A percentile compares a stretch with the other conserved stretches of the same genome.
Evolutionary conservation across 768 basidiomycete species (phyloP).

Genomic region (Nidularia sp.): DNA sequence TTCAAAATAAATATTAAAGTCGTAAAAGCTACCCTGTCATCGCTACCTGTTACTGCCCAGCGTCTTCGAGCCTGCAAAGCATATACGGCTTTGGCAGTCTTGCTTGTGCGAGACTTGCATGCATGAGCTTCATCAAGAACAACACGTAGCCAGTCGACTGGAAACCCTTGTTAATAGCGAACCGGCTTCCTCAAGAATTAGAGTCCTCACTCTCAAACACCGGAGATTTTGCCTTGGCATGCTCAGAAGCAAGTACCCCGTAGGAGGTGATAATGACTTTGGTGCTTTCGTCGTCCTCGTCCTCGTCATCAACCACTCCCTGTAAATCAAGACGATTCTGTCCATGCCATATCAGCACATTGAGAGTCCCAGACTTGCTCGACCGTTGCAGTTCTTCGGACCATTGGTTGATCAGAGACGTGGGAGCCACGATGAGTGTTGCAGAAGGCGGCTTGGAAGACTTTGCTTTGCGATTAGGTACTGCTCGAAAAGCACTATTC

Average conservation of each 20-base stretch:
- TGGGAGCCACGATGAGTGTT: constrained; percentile 90
- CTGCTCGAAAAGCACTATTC: constrained; percentile 57
- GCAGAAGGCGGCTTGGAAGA: constrained; percentile 40
- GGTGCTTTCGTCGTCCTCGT: constrained; percentile 46
- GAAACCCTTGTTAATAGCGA: not conserved
- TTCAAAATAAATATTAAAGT: not conserved
- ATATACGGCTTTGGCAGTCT: constrained; percentile 86
- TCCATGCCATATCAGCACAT: constrained; percentile 82
- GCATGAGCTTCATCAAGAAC: constrained; percentile 94
- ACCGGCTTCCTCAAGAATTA: not conserved
- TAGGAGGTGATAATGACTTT: constrained; percentile 91
- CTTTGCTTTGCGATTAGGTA: constrained; percentile 23
- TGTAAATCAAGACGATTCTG: constrained; percentile 78
- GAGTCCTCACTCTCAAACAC: constrained; percentile 64
- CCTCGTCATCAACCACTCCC: constrained; percentile 46
- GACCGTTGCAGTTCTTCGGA: constrained; percentile 86
- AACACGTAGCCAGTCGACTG: constrained; percentile 79
- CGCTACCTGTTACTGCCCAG: constrained; percentile 84
- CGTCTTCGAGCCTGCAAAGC: constrained; percentile 73
- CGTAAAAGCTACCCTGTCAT: not conserved
- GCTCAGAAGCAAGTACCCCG: constrained; percentile 87
- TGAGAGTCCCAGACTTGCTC: constrained; percentile 63
- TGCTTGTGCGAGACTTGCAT: constrained; percentile 86
- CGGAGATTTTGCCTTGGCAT: constrained; percentile 57
- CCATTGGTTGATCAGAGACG: constrained; percentile 91